Evolutionary conservation across 768 basidiomycete genomes (phyloP).

Genomic region (Candolleomyces eurysporus): DNA sequence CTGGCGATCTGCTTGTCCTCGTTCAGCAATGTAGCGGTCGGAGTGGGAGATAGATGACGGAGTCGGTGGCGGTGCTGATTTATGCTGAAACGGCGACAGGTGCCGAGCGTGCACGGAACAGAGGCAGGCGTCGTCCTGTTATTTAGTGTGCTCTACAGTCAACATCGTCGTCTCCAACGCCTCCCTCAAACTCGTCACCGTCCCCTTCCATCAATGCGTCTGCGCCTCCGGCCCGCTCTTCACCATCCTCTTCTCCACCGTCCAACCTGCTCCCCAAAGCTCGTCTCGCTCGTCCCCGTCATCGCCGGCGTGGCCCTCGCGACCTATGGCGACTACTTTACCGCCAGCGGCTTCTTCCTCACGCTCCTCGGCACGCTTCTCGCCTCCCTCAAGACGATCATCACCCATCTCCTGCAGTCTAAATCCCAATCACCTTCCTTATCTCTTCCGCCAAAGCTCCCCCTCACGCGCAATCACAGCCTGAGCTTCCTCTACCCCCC

Average conservation of each 20-base stretch:
- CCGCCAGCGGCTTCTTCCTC: constrained; percentile 76
- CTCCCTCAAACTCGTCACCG: constrained; percentile 82
- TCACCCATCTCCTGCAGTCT: constrained; percentile 71
- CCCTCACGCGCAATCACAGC: not conserved
- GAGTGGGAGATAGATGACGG: too few species aligned
- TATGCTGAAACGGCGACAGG: constrained; percentile 37
- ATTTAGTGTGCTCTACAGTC: constrained; percentile 91
- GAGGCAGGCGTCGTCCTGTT: constrained; percentile 68
- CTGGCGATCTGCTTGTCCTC: too few species aligned
- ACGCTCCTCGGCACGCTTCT: constrained; percentile 90
- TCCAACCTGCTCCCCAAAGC: constrained; percentile 64
- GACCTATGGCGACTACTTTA: constrained; percentile 95
- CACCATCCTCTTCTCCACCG: constrained; percentile 73
- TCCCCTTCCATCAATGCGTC: constrained; percentile 96
- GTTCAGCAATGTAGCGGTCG: too few species aligned
- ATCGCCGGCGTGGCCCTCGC: constrained; percentile 89
- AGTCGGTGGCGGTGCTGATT: too few species aligned
- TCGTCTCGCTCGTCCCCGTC: constrained; percentile 79
- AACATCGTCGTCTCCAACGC: constrained; percentile 96
- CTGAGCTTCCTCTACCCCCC: not conserved
- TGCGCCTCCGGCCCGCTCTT: constrained; percentile 94
- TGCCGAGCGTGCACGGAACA: constrained; percentile 35
- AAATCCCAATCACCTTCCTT: not conserved
- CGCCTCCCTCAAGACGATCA: constrained; percentile 91
- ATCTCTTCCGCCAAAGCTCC: not conserved